Conservation (phyloP, 2,329 filamentous ascomycete species). For the Fusarium avenaceum region DNA sequence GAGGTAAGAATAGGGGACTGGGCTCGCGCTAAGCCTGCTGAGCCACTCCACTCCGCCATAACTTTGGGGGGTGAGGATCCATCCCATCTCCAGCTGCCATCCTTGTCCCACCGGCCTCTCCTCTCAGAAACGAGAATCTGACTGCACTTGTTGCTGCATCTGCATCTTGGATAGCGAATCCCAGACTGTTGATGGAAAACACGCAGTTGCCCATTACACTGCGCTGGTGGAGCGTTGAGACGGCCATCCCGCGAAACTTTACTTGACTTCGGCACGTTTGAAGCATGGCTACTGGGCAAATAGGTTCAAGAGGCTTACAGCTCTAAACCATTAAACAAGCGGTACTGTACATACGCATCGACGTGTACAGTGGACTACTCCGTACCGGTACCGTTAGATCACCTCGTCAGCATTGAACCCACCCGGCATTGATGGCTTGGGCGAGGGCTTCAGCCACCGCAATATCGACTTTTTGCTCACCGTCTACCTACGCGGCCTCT, state of each 20-base stretch:
- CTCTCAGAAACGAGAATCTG: conserved; percentile 32
- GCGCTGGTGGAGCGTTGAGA: conserved; percentile 22
- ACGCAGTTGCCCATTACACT: conserved; percentile 12
- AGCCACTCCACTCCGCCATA: conserved; percentile 50
- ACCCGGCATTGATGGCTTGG: conserved; percentile 27
- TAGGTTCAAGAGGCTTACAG: conserved; percentile 17
- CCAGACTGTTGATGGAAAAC: neutral
- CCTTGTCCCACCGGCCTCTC: conserved; percentile 36
- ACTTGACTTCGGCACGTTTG: conserved; percentile 23
- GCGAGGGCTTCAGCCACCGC: conserved; percentile 33
- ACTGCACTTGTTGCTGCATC: conserved; percentile 21
- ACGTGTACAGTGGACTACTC: conserved; percentile 3
- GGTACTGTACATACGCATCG: conserved; percentile 13
- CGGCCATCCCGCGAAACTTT: conserved; percentile 35
- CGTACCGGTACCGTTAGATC: conserved; percentile 8
- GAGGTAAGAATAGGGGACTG: conserved; percentile 51
- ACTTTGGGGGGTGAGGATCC: conserved; percentile 44
- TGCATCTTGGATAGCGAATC: conserved; percentile 12
- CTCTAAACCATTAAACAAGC: conserved; percentile 13
- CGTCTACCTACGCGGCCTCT: conserved; percentile 29
- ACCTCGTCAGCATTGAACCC: conserved; percentile 32
- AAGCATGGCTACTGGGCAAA: conserved; percentile 8
- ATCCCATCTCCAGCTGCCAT: conserved; percentile 39
- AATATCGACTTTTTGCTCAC: conserved; percentile 30
- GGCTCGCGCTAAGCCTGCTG: conserved; percentile 50